A percentile compares a stretch with the other conserved stretches of the same genome.
Evolutionary conservation across 2,329 filamentous ascomycete species (phyloP).

Genomic region (Monosporascus sp.): DNA sequence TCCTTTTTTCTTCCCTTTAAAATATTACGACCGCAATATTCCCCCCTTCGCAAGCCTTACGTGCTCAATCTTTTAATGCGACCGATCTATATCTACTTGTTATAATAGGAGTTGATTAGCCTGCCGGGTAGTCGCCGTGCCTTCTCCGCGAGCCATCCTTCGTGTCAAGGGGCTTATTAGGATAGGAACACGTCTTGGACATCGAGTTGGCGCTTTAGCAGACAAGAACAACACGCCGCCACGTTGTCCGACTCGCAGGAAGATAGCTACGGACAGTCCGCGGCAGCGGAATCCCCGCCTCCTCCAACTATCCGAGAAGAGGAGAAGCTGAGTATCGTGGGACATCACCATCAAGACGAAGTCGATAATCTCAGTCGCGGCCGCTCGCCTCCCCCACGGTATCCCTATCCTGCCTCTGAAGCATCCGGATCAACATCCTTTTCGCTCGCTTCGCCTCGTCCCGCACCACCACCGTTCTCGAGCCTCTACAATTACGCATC

Average conservation of each 20-base stretch:
- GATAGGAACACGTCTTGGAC: too few species aligned
- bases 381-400: slow-evolving; percentile 54
- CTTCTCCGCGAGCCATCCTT: too few species aligned
- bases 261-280: slow-evolving; percentile 38
- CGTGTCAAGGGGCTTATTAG: too few species aligned
- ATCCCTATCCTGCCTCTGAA: slow-evolving; percentile 55
- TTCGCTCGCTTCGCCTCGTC: slow-evolving; percentile 26
- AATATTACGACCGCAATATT: too few species aligned
- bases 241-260: slow-evolving; percentile 45
- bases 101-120: too few species aligned
- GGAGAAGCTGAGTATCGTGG: slow-evolving; percentile 24
- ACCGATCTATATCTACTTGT: too few species aligned
- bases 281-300: slow-evolving; percentile 34
- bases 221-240: slow-evolving; percentile 25
- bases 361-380: slow-evolving; percentile 29
- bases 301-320: slow-evolving; percentile 14
- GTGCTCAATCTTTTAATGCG: too few species aligned
- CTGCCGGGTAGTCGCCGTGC: too few species aligned
- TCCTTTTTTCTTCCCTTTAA: too few species aligned
- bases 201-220: too few species aligned
- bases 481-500: slow-evolving; percentile 46
- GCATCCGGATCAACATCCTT: slow-evolving; percentile 42
- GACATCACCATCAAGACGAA: slow-evolving; percentile 27
- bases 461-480: slow-evolving; percentile 54
- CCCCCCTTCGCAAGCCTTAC: too few species aligned